Percentiles rank a stretch among this genome's conserved stretches.
These are phyloP conservation scores for Plasmodium coatneyi DNA, from an alignment of 169 alveolate species.

Conservation along the genomic window DNA sequence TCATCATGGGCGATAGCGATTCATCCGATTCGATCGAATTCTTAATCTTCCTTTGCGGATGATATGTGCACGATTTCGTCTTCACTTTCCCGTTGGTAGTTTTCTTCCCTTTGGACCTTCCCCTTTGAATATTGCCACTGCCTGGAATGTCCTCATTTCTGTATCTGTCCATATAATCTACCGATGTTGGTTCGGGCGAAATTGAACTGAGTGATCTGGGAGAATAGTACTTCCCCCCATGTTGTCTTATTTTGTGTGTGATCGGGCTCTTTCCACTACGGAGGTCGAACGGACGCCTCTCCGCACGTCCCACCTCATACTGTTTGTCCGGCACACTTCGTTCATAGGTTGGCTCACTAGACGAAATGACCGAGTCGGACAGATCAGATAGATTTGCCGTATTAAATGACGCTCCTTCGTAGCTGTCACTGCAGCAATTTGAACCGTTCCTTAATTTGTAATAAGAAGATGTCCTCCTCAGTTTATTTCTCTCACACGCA, in stretches of 20 bases:
- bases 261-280: neutral
- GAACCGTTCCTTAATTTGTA: constrained; percentile 4
- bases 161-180: neutral
- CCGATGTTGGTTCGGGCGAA: constrained; percentile 6
- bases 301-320: neutral
- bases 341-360: neutral
- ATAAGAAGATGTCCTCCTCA: neutral
- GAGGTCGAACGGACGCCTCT: neutral
- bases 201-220: constrained; percentile 1
- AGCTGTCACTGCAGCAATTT: constrained; percentile 3
- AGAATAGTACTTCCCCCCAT: neutral
- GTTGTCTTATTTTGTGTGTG: constrained; percentile 12
- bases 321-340: neutral
- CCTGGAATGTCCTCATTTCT: constrained; percentile 3
- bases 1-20: neutral
- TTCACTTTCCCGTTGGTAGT: neutral
- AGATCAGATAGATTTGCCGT: neutral
- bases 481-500: neutral
- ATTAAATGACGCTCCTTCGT: neutral
- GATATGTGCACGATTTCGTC: neutral
- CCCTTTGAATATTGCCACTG: neutral
- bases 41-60: neutral
- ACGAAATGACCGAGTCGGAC: neutral
- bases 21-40: neutral
- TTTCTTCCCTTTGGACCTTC: neutral